These are phyloP conservation scores for Fonsecaea erecta DNA, from an alignment of 2,329 filamentous ascomycete species.

Conservation along the genomic window DNA sequence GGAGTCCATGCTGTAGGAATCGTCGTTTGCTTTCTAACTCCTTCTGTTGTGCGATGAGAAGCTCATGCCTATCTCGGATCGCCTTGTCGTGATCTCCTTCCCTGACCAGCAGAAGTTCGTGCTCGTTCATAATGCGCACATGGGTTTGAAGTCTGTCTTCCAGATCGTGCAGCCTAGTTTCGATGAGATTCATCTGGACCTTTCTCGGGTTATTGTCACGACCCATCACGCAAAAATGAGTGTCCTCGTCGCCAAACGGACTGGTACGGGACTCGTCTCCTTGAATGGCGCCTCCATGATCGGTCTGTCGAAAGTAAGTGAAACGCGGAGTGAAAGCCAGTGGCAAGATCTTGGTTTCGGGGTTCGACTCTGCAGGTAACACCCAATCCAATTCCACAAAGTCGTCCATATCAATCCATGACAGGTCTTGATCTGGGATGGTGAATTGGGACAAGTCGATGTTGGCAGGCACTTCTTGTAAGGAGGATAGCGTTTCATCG, in stretches of 20 bases:
- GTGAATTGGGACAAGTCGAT: conserved; percentile 82
- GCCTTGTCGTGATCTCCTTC: conserved; percentile 57
- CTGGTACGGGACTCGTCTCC: conserved; percentile 83
- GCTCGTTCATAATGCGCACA: conserved; percentile 71
- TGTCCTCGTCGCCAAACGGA: conserved; percentile 89
- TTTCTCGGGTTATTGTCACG: conserved; percentile 83
- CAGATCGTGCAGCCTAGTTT: conserved; percentile 77
- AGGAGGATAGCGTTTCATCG: conserved; percentile 64
- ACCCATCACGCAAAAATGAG: conserved; percentile 94
- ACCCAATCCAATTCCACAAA: conserved; percentile 99
- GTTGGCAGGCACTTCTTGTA: conserved; percentile 57
- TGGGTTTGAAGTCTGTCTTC: conserved; percentile 78
- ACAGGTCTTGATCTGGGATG: conserved; percentile 92
- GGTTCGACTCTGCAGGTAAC: conserved; percentile 83
- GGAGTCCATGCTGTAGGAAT: conserved; percentile 63
- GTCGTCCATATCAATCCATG: conserved; percentile 99
- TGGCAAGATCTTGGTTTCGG: conserved; percentile 91
- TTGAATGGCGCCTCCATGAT: conserved; percentile 78
- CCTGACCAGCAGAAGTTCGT: conserved; percentile 66
- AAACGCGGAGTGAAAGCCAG: conserved; percentile 91
- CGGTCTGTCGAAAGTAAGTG: conserved; percentile 96
- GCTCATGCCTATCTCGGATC: conserved; percentile 52
- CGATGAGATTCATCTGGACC: conserved; percentile 85
- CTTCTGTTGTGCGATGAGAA: conserved; percentile 61
- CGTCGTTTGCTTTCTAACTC: conserved; percentile 62